A percentile compares a stretch with the other conserved stretches of the same genome.
Conservation (phyloP, 1,284 basidiomycete species). For the Marasmius sp. region DNA sequence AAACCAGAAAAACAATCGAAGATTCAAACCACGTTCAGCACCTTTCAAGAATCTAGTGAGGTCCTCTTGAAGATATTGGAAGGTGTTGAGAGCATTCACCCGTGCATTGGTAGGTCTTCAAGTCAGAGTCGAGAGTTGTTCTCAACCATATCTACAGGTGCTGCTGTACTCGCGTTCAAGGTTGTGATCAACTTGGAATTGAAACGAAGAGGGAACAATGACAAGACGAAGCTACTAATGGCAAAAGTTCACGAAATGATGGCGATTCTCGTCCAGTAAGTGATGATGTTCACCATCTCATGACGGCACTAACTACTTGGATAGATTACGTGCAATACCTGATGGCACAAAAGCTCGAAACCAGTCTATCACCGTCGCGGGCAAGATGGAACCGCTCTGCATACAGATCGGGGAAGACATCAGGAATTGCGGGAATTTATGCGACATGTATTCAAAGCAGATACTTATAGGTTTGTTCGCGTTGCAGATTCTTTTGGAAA, state of each 20-base stretch:
- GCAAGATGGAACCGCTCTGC: slow-evolving; percentile 15
- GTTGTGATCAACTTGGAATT: slow-evolving; percentile 29
- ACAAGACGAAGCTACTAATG: slow-evolving; percentile 23
- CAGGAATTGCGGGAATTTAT: slow-evolving; percentile 20
- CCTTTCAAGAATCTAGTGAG: background rate
- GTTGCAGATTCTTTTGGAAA: no score
- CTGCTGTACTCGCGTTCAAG: slow-evolving; percentile 30
- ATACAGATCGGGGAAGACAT: slow-evolving; percentile 18
- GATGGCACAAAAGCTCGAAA: slow-evolving; percentile 1
- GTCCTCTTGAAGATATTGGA: background rate
- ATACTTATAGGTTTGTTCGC: slow-evolving; percentile 20
- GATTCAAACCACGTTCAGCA: background rate
- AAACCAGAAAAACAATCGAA: background rate
- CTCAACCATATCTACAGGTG: slow-evolving; percentile 9
- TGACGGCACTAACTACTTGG: background rate
- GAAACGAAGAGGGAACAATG: slow-evolving; percentile 29
- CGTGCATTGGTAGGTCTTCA: background rate
- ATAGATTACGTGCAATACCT: slow-evolving; percentile 14
- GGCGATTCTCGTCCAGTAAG: slow-evolving; percentile 23
- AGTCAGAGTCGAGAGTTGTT: background rate
- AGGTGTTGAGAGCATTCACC: background rate
- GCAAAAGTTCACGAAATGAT: slow-evolving; percentile 29
- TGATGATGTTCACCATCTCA: background rate
- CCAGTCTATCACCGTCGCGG: slow-evolving; percentile 14
- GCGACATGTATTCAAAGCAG: slow-evolving; percentile 23